Base-by-base conservation (phyloP, 1,284 basidiomycete genomes). In the Earliella scabrosa region DNA sequence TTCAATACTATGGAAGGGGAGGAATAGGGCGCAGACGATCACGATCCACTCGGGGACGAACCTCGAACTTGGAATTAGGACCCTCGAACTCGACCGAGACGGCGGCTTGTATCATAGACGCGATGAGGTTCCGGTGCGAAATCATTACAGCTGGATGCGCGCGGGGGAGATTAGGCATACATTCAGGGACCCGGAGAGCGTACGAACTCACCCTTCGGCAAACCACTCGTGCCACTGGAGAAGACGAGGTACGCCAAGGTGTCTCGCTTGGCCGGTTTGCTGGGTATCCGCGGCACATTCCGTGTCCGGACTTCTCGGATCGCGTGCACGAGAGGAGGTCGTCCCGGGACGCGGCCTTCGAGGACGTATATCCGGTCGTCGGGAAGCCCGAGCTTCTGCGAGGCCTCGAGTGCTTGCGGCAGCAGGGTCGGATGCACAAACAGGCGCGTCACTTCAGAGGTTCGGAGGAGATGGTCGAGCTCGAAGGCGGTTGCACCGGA, bases 201-300 rank as follows among this genome's bases (percentile, higher is more conserved):
- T 39, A 13, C 29, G 39, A 38, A 24, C 45, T 18, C 31, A 87
- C 89, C 89, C 80, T 92, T 92, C 0, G 90, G 89, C 3, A 86
- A 71, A 2, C 90, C 90, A 54, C 81, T 90, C 0, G 90, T 92
- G 29, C 89, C 90, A 62, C 89, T 92, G 1, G 89, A 92, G 65
- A 90, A 90, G 0, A 88, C 71, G 1, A 92, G 72, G 68, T 91
- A 90, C 0, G 87, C 89, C 1, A 90, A 71, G 0, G 87, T 88
- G 61, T 86, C 72, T 32, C 74, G 77, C 29, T 66, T 74, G 0
- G 82, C 87, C 0, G 77, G 75, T 35, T 75, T 77, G 16, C 82
- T 70, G 1, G 73, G 71, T 2, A 82, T 64, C 2, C 73, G 67
- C 6, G 81, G 75, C 2, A 80, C 62, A 0, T 73, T 71, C 26